Evolutionary conservation across 495 filamentous ascomycete genomes (phyloP), one percentile per base, ranked within the genome.

Genomic region (Talaromyces wortmannii): DNA sequence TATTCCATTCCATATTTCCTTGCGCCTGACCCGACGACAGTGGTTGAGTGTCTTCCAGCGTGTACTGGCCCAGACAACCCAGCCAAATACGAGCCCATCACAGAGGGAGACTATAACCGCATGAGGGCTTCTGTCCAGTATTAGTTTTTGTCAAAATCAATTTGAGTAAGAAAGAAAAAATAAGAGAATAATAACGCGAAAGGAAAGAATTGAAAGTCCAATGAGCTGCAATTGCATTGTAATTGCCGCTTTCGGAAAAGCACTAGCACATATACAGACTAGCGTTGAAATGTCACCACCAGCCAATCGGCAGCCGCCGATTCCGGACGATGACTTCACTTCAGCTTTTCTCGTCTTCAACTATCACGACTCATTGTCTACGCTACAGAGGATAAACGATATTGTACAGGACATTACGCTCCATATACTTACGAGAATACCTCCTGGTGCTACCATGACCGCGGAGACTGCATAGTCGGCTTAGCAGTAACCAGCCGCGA

Each of bases 1-100:
- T 86, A 81, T 55, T 84, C 81, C 12, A 85, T 86, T 57, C 81
- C 82, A 4, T 86, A 81, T 64, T 87, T 85, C 58, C 67, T 84
- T 49, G 67, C 73, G 23, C 78, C 81, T 0, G 79, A 86, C 60
- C 67, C 71, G 32, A 70, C 78, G 32, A 64, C 73, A 16, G 58
- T 83, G 13, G 78, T 87, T 52, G 78, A 84, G 59, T 79, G 77
- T 50, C 67, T 86, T 52, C 72, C 79, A 0, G 77, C 78, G 17
- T 83, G 78, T 58, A 63, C 58, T 50, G 62, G 60, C 18, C 63
- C 61, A 40, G 53, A 60, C 40, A 33, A 75, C 61, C 62, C 73
- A 55, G 67, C 73, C 10, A 81, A 78, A 62, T 81, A 83, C 57
- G 70, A 73, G 50, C 80, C 80, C 1, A 74, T 81, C 17, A 70